A percentile compares a stretch with the other conserved stretches of the same genome.
Conservation (phyloP, 306 rosid species). For the Macrotyloma uniflorum region DNA sequence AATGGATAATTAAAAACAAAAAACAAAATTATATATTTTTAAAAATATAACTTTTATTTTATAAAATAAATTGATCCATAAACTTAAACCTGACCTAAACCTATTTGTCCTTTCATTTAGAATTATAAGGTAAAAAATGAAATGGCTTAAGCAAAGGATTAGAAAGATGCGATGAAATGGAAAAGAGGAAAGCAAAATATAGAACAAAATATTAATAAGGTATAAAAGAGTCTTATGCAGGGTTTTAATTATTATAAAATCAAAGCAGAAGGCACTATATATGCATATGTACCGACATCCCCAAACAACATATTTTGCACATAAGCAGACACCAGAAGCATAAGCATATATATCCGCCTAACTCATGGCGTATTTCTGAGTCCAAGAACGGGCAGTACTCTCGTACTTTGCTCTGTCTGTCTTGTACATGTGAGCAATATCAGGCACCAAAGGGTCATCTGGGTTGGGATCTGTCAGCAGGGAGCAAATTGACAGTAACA, state of each 20-base stretch:
- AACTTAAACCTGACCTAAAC: too few species aligned
- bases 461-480: slow-evolving; percentile 65
- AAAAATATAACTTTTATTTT: too few species aligned
- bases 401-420: slow-evolving; percentile 55
- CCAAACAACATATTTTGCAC: slow-evolving; percentile 12
- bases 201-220: not conserved
- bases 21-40: too few species aligned
- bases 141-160: too few species aligned
- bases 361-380: slow-evolving; percentile 62
- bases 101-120: too few species aligned
- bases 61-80: too few species aligned
- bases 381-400: slow-evolving; percentile 63
- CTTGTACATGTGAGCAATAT: slow-evolving; percentile 64
- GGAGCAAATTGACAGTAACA: slow-evolving; percentile 60
- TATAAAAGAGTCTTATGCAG: not conserved
- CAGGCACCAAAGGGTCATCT: slow-evolving; percentile 63
- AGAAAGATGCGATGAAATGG: too few species aligned
- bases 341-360: not conserved
- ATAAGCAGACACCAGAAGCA: not conserved
- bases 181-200: not conserved
- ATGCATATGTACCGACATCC: slow-evolving; percentile 24
- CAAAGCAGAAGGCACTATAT: slow-evolving; percentile 21
- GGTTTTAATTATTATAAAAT: slow-evolving; percentile 36
- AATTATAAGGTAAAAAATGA: too few species aligned
- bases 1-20: too few species aligned